Conservation (phyloP, 768 basidiomycete species). For the Kwoniella europaea region DNA sequence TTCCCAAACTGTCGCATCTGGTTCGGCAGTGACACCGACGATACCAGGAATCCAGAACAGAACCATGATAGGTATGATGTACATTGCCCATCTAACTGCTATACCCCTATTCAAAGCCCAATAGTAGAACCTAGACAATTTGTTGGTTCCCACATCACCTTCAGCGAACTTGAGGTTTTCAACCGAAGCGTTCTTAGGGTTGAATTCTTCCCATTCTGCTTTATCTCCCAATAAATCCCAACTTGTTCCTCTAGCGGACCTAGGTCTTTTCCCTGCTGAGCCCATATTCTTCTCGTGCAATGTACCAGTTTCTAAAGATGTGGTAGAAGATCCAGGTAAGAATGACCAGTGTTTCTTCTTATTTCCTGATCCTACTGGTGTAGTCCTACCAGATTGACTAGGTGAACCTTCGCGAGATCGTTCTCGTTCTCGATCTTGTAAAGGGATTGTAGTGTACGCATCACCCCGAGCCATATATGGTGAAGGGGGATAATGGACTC, state of each 20-base stretch:
- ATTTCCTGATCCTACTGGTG: slow-evolving; percentile 32
- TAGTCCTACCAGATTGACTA: slow-evolving; percentile 26
- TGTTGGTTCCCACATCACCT: slow-evolving; percentile 57
- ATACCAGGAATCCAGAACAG: slow-evolving; percentile 64
- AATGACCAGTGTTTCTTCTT: slow-evolving; percentile 40
- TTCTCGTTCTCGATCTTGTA: slow-evolving; percentile 20
- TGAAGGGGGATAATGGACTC: slow-evolving; percentile 49
- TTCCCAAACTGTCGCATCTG: slow-evolving; percentile 63
- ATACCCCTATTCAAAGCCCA: slow-evolving; percentile 77
- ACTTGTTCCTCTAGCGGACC: slow-evolving; percentile 26
- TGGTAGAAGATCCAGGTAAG: slow-evolving; percentile 29
- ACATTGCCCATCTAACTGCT: slow-evolving; percentile 75
- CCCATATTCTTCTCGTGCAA: slow-evolving; percentile 18
- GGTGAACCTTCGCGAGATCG: slow-evolving; percentile 5
- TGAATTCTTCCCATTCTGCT: slow-evolving; percentile 58
- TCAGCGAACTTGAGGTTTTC: slow-evolving; percentile 57
- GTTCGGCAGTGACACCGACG: slow-evolving; percentile 65
- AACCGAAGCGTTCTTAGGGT: slow-evolving; percentile 48
- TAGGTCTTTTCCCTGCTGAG: slow-evolving; percentile 34
- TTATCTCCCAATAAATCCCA: slow-evolving; percentile 52
- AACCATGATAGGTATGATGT: slow-evolving; percentile 72
- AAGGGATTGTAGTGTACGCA: slow-evolving; percentile 40
- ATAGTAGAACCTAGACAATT: slow-evolving; percentile 69
- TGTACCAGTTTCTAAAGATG: slow-evolving; percentile 14
- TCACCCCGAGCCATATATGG: slow-evolving; percentile 34